phyloP scores from a whole-genome alignment of 768 basidiomycete species.

The Panellus pusillus region DNA sequence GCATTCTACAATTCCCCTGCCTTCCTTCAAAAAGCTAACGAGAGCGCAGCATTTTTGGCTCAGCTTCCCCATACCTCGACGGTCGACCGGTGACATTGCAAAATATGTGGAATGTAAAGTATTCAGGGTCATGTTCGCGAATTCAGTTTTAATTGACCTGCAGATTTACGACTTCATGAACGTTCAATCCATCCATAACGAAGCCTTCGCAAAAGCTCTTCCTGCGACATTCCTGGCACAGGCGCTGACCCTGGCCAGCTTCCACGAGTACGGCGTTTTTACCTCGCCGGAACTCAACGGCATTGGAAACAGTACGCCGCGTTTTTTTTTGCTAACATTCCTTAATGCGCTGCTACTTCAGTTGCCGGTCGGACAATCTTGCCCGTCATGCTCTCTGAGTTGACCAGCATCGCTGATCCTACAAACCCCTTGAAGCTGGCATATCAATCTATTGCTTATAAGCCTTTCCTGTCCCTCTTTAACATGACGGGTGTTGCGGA shows the following conservation, averaged over 20 bases:
- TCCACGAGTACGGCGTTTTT: constrained; percentile 73
- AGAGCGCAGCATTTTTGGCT: constrained; percentile 48
- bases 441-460: constrained; percentile 67
- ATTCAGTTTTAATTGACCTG: background rate
- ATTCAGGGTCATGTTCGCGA: background rate
- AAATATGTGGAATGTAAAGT: constrained; percentile 43
- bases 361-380: constrained; percentile 69
- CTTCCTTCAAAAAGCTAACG: constrained; percentile 47
- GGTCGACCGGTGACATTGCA: constrained; percentile 50
- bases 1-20: constrained; percentile 54
- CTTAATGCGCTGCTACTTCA: constrained; percentile 25
- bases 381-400: constrained; percentile 55
- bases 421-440: constrained; percentile 56
- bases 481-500: constrained; percentile 66
- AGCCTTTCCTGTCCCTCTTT: constrained; percentile 76
- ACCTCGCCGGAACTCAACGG: constrained; percentile 48
- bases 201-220: constrained; percentile 46
- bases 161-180: constrained; percentile 76
- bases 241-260: constrained; percentile 64
- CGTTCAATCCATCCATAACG: constrained; percentile 68
- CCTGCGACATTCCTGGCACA: constrained; percentile 52
- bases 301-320: constrained; percentile 61
- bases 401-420: constrained; percentile 49
- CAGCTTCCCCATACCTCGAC: constrained; percentile 53
- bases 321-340: background rate